Conservation (phyloP, 139 green algal species). For the Chloropicon primus region DNA sequence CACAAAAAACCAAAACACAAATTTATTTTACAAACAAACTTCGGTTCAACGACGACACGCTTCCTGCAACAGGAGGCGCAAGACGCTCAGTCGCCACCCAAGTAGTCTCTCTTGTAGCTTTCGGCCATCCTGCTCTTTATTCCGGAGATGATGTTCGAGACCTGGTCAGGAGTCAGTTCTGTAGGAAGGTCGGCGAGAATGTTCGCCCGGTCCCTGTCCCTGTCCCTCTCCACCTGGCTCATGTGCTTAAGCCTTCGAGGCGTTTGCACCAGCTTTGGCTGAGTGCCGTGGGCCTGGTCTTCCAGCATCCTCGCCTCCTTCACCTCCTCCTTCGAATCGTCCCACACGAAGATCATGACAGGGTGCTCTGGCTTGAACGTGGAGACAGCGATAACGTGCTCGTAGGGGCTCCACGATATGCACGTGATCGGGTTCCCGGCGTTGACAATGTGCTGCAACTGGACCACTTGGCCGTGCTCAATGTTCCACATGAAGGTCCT, state of each 20-base stretch:
- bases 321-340: background rate
- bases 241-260: background rate
- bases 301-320: background rate
- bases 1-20: no score
- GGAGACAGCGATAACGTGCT: background rate
- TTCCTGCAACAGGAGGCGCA: no score
- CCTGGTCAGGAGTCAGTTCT: background rate
- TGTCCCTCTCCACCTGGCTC: background rate
- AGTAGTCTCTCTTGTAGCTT: background rate
- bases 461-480: background rate
- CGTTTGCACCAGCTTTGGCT: background rate
- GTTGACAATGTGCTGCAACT: background rate
- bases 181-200: background rate
- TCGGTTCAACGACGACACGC: no score
- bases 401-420: background rate
- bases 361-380: background rate
- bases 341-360: background rate
- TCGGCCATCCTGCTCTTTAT: background rate
- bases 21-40: no score
- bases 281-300: background rate
- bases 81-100: no score
- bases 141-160: background rate
- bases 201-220: background rate
- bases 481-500: background rate
- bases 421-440: background rate